Conservation (phyloP, 768 basidiomycete genomes). For the Baorangia bicolor region DNA sequence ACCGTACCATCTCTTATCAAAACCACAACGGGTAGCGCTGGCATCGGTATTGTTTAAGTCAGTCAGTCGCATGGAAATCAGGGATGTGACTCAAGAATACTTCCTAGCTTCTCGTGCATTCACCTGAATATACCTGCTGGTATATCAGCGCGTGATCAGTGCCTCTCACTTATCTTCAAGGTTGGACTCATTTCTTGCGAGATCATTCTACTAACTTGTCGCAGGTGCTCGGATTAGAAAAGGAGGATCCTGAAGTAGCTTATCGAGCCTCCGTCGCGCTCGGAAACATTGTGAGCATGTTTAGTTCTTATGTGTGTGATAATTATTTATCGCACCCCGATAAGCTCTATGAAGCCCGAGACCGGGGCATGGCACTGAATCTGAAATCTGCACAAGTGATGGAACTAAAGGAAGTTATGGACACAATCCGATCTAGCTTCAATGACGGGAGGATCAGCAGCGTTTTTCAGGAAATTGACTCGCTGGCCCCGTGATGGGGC, state of each 20-base stretch:
- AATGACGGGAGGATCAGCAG: slow-evolving; percentile 58
- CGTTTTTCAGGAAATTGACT: slow-evolving; percentile 48
- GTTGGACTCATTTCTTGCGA: slow-evolving; percentile 31
- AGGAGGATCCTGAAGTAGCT: slow-evolving; percentile 61
- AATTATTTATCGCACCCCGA: neutral
- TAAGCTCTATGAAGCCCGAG: slow-evolving; percentile 52
- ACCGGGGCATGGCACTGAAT: slow-evolving; percentile 35
- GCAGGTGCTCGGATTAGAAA: slow-evolving; percentile 40
- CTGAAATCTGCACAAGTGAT: slow-evolving; percentile 35
- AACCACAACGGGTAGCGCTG: slow-evolving; percentile 71
- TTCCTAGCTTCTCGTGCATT: slow-evolving; percentile 63
- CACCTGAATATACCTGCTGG: slow-evolving; percentile 44
- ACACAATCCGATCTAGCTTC: slow-evolving; percentile 46
- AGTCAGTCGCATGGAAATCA: slow-evolving; percentile 28
- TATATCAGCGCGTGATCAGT: slow-evolving; percentile 38
- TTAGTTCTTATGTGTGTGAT: neutral
- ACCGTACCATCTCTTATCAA: slow-evolving; percentile 57
- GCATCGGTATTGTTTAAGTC: slow-evolving; percentile 90
- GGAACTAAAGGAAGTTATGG: slow-evolving; percentile 41
- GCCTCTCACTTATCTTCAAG: slow-evolving; percentile 45
- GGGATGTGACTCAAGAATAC: neutral
- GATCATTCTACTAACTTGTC: slow-evolving; percentile 5
- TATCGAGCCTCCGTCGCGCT: slow-evolving; percentile 73
- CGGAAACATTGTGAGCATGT: slow-evolving; percentile 61
- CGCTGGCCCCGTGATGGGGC: slow-evolving; percentile 30